These are phyloP conservation scores for Phalaenopsis hybrid DNA, from an alignment of 116 monocot genomes.

Conservation along the genomic window DNA sequence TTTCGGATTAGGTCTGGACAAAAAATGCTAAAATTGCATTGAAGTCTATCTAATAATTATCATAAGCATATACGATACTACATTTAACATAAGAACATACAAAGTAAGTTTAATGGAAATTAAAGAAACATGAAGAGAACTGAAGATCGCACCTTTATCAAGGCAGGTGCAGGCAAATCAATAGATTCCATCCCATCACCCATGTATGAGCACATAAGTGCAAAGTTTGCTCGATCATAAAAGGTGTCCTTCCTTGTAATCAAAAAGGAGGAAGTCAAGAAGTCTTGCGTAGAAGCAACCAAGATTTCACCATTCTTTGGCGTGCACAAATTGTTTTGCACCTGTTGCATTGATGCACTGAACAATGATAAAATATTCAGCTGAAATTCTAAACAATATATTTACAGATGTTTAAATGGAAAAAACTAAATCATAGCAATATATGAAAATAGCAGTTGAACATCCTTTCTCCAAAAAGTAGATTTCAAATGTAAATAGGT, in stretches of 20 bases:
- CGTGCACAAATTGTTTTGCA: conserved; percentile 95
- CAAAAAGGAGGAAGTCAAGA: conserved; percentile 91
- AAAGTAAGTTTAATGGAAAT: background rate
- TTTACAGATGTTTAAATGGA: background rate
- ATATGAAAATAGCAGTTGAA: background rate
- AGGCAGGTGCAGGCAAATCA: conserved; percentile 83
- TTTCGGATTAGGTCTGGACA: too few relatives aligned
- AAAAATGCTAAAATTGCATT: background rate
- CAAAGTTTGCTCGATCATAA: conserved; percentile 85
- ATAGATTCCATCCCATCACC: conserved; percentile 85
- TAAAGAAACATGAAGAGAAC: background rate
- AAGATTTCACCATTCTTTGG: conserved; percentile 98
- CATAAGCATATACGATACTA: background rate
- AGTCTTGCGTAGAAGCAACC: conserved; percentile 97
- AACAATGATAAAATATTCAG: background rate
- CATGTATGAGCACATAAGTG: conserved; percentile 84
- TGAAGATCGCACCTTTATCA: conserved; percentile 64
- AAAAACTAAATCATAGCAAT: background rate
- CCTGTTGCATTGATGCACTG: conserved; percentile 26
- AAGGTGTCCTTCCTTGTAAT: conserved; percentile 94
- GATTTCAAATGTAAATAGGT: background rate
- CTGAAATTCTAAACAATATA: background rate
- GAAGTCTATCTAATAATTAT: background rate
- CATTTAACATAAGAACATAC: background rate
- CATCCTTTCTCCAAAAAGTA: background rate